These are phyloP conservation scores for Athelia sp. DNA, from an alignment of 1,284 basidiomycete species.

Conservation along the genomic window DNA sequence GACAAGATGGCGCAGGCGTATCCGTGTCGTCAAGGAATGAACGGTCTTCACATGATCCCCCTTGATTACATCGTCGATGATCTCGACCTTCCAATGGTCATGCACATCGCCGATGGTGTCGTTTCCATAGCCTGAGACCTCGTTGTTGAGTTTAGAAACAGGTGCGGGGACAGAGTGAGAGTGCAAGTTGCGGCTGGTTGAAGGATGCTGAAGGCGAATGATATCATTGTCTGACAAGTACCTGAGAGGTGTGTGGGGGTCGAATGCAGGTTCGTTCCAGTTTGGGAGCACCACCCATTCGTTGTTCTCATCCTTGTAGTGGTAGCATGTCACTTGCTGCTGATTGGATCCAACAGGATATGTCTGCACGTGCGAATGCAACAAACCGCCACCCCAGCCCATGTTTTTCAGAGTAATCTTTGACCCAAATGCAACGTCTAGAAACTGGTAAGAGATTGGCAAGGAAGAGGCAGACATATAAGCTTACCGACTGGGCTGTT, in stretches of 20 bases:
- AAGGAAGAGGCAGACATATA: conserved; percentile 1
- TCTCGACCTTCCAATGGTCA: conserved; percentile 92
- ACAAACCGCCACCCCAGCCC: conserved; percentile 93
- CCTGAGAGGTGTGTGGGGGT: conserved; percentile 60
- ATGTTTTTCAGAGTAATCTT: conserved; percentile 95
- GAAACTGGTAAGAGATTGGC: conserved; percentile 7
- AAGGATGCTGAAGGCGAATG: conserved; percentile 76
- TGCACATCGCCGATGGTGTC: conserved; percentile 80
- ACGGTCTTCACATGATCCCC: conserved; percentile 66
- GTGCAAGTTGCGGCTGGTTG: conserved; percentile 91
- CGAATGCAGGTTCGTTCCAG: conserved; percentile 71
- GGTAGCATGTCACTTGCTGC: conserved; percentile 98
- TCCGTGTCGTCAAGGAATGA: conserved; percentile 85
- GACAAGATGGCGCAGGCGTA: conserved; percentile 78
- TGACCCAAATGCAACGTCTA: conserved; percentile 89
- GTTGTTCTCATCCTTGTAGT: conserved; percentile 99
- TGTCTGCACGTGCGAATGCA: conserved; percentile 95
- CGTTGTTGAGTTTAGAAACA: conserved; percentile 85
- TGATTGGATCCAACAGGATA: conserved; percentile 92
- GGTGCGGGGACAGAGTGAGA: conserved; percentile 88
- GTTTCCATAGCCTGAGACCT: conserved; percentile 94
- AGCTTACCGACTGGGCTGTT: conserved; percentile 77
- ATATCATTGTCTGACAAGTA: conserved; percentile 78
- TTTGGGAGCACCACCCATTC: conserved; percentile 81
- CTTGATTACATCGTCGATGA: conserved; percentile 84